Evolutionary conservation across 1,284 basidiomycete genomes (phyloP), one percentile per base, ranked within the genome.

Genomic region (Microbotryum lychnidis-dioicae): DNA sequence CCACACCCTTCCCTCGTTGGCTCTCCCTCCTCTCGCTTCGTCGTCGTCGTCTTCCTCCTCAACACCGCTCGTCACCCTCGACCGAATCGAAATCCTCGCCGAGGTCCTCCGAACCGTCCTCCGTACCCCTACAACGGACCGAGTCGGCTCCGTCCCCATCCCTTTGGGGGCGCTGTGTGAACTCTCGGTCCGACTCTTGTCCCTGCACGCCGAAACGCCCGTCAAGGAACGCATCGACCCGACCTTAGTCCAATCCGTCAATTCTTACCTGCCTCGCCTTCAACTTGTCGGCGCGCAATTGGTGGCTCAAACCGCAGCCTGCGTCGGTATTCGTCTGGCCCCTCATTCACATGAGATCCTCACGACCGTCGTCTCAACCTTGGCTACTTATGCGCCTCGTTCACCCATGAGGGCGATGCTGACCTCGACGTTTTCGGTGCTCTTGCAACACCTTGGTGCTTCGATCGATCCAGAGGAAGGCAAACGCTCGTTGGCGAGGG

Each of bases 41-140:
- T 23, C 20, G 21, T 50, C 48, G 48, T 50, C 21, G 1, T 42
- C 37, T 42, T 42, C 12, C 37, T 42, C 37, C 37, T 14, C 37
- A 29, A 29, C 25, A 2, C 58, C 58, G 4, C 6, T 50, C 31
- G 7, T 31, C 20, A 50, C 59, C 33, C 58, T 67, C 44, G 33
- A n/a, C 2, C 63, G 66, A 12, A 89, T 93, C 60, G 93, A 97
- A 53, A n/a, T 58, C 50, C 89, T 93, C 81, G 84, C 88, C 72
- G 90, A 97, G 73, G 89, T 97, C 66, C 91, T 97, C 61, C 83
- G 90, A 42, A 10, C 14, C 54, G 16, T 45, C 7, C 60, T 68
- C n/a, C 58, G 64, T n/a, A 68, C 66, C 3, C 64, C 66, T 4
- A 62, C 64, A 4, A 51, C 61, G 6, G 66, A 68, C n/a, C 60